Conservation (phyloP, 2,329 filamentous ascomycete species). For the Talaromyces piceae region DNA sequence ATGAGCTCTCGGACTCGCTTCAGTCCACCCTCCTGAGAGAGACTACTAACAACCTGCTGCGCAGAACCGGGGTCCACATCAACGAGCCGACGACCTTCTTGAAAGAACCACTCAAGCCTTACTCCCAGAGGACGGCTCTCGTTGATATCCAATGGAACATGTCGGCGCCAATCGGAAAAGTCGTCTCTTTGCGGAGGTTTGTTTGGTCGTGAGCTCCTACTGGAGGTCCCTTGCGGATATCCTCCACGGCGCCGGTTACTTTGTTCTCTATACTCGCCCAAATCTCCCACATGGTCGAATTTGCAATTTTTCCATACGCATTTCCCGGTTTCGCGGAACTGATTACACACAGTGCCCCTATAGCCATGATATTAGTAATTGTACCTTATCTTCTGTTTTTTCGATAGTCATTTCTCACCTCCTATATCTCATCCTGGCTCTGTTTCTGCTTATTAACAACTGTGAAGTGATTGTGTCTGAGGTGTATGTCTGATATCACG, state of each 20-base stretch:
- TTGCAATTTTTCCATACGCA: constrained; percentile 4
- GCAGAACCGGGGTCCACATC: constrained; percentile 15
- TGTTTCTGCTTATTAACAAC: not conserved
- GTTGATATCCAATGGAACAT: not conserved
- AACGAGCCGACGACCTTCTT: constrained; percentile 18
- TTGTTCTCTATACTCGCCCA: too few species aligned
- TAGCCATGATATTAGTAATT: not conserved
- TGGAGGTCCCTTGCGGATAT: not conserved
- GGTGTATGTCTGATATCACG: too few species aligned
- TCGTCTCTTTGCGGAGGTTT: not conserved
- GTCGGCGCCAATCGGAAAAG: not conserved
- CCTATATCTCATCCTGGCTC: not conserved
- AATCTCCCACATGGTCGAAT: not conserved
- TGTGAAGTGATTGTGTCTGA: too few species aligned
- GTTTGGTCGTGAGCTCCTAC: not conserved
- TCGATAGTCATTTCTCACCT: not conserved
- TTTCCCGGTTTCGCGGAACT: not conserved
- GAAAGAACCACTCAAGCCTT: constrained; percentile 17
- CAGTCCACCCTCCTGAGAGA: constrained; percentile 25
- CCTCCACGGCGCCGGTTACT: too few species aligned
- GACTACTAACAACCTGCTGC: constrained; percentile 23
- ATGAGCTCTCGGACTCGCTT: constrained; percentile 21
- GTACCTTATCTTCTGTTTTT: not conserved
- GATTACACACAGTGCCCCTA: not conserved
- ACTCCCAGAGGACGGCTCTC: not conserved